Base-by-base conservation (phyloP, 331 rosid species). In the Pyracantha coccinea region DNA sequence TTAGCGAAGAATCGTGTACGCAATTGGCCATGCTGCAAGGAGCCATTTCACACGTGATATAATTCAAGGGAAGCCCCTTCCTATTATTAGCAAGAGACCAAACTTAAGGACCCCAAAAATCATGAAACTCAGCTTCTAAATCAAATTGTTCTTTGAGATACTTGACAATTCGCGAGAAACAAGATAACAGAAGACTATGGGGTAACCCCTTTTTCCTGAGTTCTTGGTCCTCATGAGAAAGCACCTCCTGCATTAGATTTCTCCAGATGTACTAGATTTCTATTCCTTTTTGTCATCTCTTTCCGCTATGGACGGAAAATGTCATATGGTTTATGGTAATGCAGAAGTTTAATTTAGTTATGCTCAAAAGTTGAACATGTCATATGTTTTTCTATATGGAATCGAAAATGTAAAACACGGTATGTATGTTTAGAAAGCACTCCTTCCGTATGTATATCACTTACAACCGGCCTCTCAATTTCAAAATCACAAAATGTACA, bases 381-480 rank as follows among this genome's bases (percentile, higher is more conserved):
- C 6, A 0, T 27, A 1, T 27, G 27, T 4, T 7, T 61, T 27
- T 61, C 19, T 15, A 1, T 14, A 27, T 27, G 66, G 20, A 60
- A 9, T 35, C 4, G 66, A 27, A 61, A 61, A 61, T 61, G 66
- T 27, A 7, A 27, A 61, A 27, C 12, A 27, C 2, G 0, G 66
- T 61, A 27, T 27, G 66, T 60, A 33, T 33, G 41, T 2, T 35
- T 35, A 35, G 44, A 35, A 35, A 9, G 44, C 44, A 35, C 44
- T 35, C 44, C 12, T 35, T 8, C 44, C 44, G 4, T 35, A 35
- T 55, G 59, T 58, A 50, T 76, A 72, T 77, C 64, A 66, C 77
- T 78, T 78, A 68, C 59, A 72, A 78, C 69, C 70, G 53, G 64
- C 74, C 67, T 73, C 75, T 38, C 62, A 17, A 67, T 28, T 28